Conservation (phyloP, 179 eudicot species). For the Pouteria campechiana region DNA sequence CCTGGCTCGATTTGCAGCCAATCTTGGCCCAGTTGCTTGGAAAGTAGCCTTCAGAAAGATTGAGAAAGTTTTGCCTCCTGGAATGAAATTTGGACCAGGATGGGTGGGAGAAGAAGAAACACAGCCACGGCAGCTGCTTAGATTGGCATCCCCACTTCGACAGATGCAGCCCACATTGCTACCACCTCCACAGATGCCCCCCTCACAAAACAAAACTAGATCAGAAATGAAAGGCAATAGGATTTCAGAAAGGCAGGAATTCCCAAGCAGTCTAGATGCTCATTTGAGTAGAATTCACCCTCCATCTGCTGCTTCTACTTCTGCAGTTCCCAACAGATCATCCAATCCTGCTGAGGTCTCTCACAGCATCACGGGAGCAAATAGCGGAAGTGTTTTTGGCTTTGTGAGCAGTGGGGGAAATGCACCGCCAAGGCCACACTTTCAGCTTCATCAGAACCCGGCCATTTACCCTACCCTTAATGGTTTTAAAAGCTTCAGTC, state of each 20-base stretch:
- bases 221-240: too few species aligned
- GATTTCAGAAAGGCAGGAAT: constrained; percentile 21
- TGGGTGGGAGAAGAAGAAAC: constrained; percentile 55
- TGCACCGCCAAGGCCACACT: constrained; percentile 10
- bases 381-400: too few species aligned
- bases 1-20: constrained; percentile 61
- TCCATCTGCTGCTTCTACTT: constrained; percentile 19
- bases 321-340: constrained; percentile 12
- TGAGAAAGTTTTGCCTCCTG: constrained; percentile 44
- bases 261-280: constrained; percentile 13
- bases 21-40: constrained; percentile 81
- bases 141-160: too few species aligned
- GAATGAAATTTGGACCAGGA: constrained; percentile 67
- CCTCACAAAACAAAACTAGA: too few species aligned
- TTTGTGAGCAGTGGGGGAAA: constrained; percentile 7
- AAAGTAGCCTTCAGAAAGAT: constrained; percentile 51
- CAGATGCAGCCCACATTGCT: too few species aligned
- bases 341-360: constrained; percentile 10
- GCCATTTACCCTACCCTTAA: constrained; percentile 22
- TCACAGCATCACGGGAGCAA: too few species aligned
- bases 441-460: constrained; percentile 15
- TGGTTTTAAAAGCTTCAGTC: constrained; percentile 20
- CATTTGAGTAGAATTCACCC: constrained; percentile 10
- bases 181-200: too few species aligned
- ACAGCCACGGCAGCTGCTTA: constrained; percentile 9